Base-by-base conservation (phyloP, 371 early-diverging fungal species). In the Mortierella sp. region DNA sequence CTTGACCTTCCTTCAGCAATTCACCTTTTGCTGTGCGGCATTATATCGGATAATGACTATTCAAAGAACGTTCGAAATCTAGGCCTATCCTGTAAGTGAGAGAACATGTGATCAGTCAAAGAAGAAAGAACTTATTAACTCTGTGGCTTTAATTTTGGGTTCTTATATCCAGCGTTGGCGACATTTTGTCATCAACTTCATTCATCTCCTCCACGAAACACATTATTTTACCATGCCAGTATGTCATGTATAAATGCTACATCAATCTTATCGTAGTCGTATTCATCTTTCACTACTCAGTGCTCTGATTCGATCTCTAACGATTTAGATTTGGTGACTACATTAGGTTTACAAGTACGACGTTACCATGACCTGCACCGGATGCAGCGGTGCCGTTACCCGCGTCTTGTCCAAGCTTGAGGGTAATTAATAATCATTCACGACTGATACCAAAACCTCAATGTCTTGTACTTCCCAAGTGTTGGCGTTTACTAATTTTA, bases 281-380 rank as follows among this genome's bases (percentile, higher is more conserved):
- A 3, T 48, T 48, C 63, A 53, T 15, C 58, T 16, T 61, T 36
- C 5, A 16, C 28, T 41, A 22, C 43, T 41, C 43, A 28, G 28
- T 22, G 3, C 48, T 9, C 7, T 55, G 45, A 16, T 40, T 66
- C n/a, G 47, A 16, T 8, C 7, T 13, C 19, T 45, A 22, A 41
- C 43, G 58, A 32, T 43, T 61, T 19, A 32, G 36, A 15, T n/a
- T 36, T 33, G 9, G n/a, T 52, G 57, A n/a, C 48, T 33, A n/a
- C 45, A 21, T 58, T 68, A 74, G 75, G 63, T 65, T 22, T 93
- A 93, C 89, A 90, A 79, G 41, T 96, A 89, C 88, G 91, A 91
- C 61, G 96, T 96, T 72, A 91, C 80, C 76, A 96, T 96, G 96
- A 85, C 92, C 83, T 96, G 96, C 89, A 72, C 84, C 62, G 96